Evolutionary conservation across 2,329 filamentous ascomycete genomes (phyloP), one percentile per base, ranked within the genome.

Genomic region (Colletotrichum destructivum): DNA sequence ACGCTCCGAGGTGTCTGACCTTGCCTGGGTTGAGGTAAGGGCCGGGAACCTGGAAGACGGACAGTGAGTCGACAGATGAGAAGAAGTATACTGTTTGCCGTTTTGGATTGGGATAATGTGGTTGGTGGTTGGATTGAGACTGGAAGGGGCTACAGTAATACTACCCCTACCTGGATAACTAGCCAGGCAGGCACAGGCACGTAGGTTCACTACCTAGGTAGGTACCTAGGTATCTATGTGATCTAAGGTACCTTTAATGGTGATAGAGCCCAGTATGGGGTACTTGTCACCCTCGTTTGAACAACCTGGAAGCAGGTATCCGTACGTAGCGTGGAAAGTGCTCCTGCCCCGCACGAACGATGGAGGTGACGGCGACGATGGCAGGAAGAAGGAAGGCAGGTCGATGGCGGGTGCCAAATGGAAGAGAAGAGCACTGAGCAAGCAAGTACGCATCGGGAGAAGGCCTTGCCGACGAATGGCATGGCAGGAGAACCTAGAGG

Each of bases 331-430:
- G 8, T 15, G 59, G 59, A 15, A 49, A 62, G 42, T 42, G 42
- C 67, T 70, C 49, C 40, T 54, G 55, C 67, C 66, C 62, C 63
- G 63, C 63, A 70, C 61, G 38, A 61, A 70, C 55, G 40, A 70
- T 26, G 62, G 40, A 66, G 55, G 66, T 61, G 47, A 54, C 62
- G 26, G 35, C 42, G 44, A 62, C 44, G 64, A 66, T 62, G 16
- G 38, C 35, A 47, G 60, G n/a, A 42, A 23, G 38, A 47, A 67
- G 42, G 44, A 4, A 61, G 56, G 47, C 35, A 67, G 12, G 16
- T n/a, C 26, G 12, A 16, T 54, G 49, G 2, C 35, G 35, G 35
- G 9, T 38, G 35, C 35, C 35, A 38, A 38, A 38, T 38, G 35
- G 35, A 38, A 35, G 40, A 56, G 59, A 23, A 62, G 40, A 56